Percentiles rank a stretch among this genome's conserved stretches.
Conservation (phyloP, 148 eudicot genomes). For the Limonium bicolor region DNA sequence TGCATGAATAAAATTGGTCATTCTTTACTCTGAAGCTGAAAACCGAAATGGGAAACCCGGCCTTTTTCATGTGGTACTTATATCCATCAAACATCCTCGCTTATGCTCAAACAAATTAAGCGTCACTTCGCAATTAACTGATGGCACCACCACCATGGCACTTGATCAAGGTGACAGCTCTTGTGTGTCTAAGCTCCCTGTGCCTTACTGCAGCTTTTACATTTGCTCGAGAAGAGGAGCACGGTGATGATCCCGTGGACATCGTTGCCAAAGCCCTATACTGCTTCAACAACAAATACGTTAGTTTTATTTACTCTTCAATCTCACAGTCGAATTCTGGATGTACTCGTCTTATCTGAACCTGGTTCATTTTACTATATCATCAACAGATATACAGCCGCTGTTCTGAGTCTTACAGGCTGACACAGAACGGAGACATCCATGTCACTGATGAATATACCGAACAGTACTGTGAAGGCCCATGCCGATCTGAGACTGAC, state of each 20-base stretch:
- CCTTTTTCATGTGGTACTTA: no score
- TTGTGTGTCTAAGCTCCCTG: no score
- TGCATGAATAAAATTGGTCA: no score
- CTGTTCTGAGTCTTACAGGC: conserved; percentile 32
- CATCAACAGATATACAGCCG: conserved; percentile 32
- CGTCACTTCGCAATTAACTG: no score
- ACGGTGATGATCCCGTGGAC: not conserved
- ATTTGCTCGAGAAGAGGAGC: no score
- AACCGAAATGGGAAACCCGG: no score
- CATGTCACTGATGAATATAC: conserved; percentile 35
- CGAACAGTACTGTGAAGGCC: conserved; percentile 37
- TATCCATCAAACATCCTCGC: no score
- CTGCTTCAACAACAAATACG: conserved; percentile 3
- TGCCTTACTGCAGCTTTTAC: no score
- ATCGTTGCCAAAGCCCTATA: conserved; percentile 2
- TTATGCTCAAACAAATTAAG: no score
- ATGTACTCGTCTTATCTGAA: not conserved
- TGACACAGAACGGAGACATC: conserved; percentile 35
- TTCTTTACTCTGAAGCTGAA: no score
- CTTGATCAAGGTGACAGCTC: no score
- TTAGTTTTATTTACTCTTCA: not conserved
- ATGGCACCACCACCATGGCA: no score
- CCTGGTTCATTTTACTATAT: not conserved
- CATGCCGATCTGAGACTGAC: conserved; percentile 36
- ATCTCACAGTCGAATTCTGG: not conserved